phyloP scores from a whole-genome alignment of 176 grass and related monocot genomes.

The Triticum urartu region DNA sequence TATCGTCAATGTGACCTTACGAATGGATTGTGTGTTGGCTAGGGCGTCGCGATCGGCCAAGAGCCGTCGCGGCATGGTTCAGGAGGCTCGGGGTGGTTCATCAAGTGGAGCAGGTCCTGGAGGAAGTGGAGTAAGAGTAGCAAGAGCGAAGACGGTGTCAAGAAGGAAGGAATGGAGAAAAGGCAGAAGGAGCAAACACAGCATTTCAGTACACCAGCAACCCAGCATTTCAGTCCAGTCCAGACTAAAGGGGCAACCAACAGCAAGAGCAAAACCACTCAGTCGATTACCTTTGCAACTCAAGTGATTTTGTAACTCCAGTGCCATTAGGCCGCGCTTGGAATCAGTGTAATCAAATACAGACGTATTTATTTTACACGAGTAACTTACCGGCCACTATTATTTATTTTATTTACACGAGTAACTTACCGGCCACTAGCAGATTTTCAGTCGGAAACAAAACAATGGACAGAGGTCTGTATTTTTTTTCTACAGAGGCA shows the following conservation, averaged over 20 bases:
- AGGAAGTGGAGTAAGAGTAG: constrained; percentile 23
- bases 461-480: too few relatives aligned
- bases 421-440: too few relatives aligned
- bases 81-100: constrained; percentile 54
- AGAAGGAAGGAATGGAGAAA: constrained; percentile 21
- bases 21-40: too few relatives aligned
- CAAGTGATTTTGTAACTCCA: neutral
- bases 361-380: too few relatives aligned
- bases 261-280: neutral
- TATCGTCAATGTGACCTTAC: neutral
- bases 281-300: neutral
- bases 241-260: neutral
- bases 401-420: too few relatives aligned
- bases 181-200: neutral
- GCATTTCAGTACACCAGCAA: neutral
- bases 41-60: constrained; percentile 39
- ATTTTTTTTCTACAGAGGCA: too few relatives aligned
- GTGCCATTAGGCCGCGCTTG: neutral
- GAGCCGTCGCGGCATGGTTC: constrained; percentile 72
- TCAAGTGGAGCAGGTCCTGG: constrained; percentile 57
- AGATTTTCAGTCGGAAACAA: too few relatives aligned
- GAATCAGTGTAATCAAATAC: too few relatives aligned
- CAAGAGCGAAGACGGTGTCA: neutral
- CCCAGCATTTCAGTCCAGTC: neutral
- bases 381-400: too few relatives aligned